Conservation (phyloP, 2,329 filamentous ascomycete species). For the Fusarium sp. region DNA sequence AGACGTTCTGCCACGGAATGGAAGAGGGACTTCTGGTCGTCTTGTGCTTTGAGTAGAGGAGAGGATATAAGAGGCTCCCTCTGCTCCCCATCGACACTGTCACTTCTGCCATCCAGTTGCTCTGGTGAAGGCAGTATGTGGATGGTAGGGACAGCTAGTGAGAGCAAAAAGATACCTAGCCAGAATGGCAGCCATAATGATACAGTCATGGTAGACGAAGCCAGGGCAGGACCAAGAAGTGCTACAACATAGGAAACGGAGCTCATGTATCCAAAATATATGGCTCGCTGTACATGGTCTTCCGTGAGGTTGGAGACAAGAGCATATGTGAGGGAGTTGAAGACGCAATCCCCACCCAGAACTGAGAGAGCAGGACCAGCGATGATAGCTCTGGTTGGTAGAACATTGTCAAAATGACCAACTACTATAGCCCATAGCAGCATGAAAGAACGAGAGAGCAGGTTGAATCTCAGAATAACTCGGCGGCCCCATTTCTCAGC, state of each 20-base stretch:
- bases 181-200: constrained; percentile 61
- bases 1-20: constrained; percentile 41
- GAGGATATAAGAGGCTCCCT: constrained; percentile 58
- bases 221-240: constrained; percentile 62
- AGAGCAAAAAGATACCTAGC: constrained; percentile 36
- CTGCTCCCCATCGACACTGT: constrained; percentile 51
- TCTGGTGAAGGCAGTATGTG: constrained; percentile 26
- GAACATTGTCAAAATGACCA: constrained; percentile 32
- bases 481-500: constrained; percentile 61
- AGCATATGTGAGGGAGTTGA: constrained; percentile 65
- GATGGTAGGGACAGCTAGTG: constrained; percentile 36
- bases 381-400: constrained; percentile 54
- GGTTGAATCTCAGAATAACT: constrained; percentile 60
- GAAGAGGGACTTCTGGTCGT: constrained; percentile 30
- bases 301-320: constrained; percentile 62
- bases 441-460: constrained; percentile 54
- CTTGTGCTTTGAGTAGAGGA: constrained; percentile 56
- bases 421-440: constrained; percentile 46
- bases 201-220: constrained; percentile 62
- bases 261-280: constrained; percentile 66
- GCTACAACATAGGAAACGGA: constrained; percentile 64
- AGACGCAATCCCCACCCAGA: constrained; percentile 65
- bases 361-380: constrained; percentile 60
- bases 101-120: too few relatives aligned
- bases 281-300: constrained; percentile 62